phyloP scores from a whole-genome alignment of 2,329 filamentous ascomycete genomes.

The Sporothrix euskadiensis region DNA sequence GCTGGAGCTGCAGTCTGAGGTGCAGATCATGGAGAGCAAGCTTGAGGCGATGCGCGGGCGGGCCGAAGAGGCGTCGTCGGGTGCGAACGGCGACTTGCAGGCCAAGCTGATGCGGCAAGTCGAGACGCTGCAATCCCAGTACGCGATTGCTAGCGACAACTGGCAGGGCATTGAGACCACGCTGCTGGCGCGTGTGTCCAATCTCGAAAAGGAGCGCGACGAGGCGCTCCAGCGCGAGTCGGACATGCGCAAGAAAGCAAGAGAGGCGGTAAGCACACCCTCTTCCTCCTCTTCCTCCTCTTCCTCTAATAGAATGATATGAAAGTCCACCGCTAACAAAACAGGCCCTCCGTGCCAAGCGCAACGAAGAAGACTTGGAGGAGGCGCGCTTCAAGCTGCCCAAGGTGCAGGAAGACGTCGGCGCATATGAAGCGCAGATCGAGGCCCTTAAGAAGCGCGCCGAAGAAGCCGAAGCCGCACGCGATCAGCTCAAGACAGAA shows the following conservation, averaged over 20 bases:
- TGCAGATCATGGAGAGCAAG: slow-evolving; percentile 78
- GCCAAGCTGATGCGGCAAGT: slow-evolving; percentile 90
- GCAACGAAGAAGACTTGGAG: slow-evolving; percentile 81
- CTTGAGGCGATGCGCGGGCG: slow-evolving; percentile 82
- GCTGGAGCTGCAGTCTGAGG: slow-evolving; percentile 76
- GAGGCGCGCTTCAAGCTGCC: slow-evolving; percentile 63
- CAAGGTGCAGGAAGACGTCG: slow-evolving; percentile 64
- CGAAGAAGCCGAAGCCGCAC: slow-evolving; percentile 64
- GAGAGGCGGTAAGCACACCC: slow-evolving; percentile 69
- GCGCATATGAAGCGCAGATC: slow-evolving; percentile 59
- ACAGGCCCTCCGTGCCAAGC: slow-evolving; percentile 61
- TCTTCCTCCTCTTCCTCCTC: too few species aligned
- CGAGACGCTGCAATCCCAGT: slow-evolving; percentile 93
- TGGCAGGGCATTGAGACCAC: slow-evolving; percentile 96
- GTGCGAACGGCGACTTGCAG: slow-evolving; percentile 76
- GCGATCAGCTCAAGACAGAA: slow-evolving; percentile 56
- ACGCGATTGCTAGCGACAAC: slow-evolving; percentile 90
- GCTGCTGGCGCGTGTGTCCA: slow-evolving; percentile 72
- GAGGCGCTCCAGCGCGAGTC: slow-evolving; percentile 80
- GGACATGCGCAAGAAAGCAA: slow-evolving; percentile 84
- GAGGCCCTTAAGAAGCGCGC: slow-evolving; percentile 65
- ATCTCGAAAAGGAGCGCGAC: slow-evolving; percentile 86
- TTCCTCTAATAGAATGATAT: not conserved
- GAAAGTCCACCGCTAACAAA: slow-evolving; percentile 35
- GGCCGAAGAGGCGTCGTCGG: slow-evolving; percentile 86